phyloP scores from a whole-genome alignment of 2,329 filamentous ascomycete genomes.

The Aureobasidium sp. region DNA sequence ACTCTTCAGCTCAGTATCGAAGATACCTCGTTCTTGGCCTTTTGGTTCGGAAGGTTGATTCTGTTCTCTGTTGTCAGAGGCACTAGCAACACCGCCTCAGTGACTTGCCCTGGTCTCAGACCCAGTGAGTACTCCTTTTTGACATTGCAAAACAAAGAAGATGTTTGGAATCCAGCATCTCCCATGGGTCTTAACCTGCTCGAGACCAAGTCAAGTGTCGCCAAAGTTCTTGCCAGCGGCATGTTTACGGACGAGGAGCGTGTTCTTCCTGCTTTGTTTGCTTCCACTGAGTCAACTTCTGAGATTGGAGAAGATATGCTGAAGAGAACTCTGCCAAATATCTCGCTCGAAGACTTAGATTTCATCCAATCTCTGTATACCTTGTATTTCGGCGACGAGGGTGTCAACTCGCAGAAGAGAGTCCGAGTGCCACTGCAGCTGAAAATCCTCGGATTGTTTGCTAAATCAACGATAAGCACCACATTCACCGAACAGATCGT shows the following conservation, averaged over 20 bases:
- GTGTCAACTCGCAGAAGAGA: constrained; percentile 34
- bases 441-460: constrained; percentile 65
- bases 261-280: constrained; percentile 75
- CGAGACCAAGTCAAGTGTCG: constrained; percentile 60
- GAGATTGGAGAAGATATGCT: constrained; percentile 83
- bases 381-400: constrained; percentile 59
- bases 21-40: constrained; percentile 66
- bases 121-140: constrained; percentile 61
- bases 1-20: constrained; percentile 58
- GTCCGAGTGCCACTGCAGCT: constrained; percentile 64
- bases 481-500: constrained; percentile 60
- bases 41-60: constrained; percentile 69
- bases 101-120: constrained; percentile 53
- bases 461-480: constrained; percentile 68
- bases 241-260: constrained; percentile 78
- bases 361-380: constrained; percentile 60
- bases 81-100: constrained; percentile 24
- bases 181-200: constrained; percentile 57
- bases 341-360: constrained; percentile 61
- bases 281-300: constrained; percentile 72
- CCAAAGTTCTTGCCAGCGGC: constrained; percentile 70
- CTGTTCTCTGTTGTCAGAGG: constrained; percentile 46
- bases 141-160: constrained; percentile 56
- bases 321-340: constrained; percentile 61
- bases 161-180: constrained; percentile 56